Evolutionary conservation across 345 rosid species (phyloP), one percentile per base, ranked within the genome.

Genomic region (Sonneratia caseolaris): DNA sequence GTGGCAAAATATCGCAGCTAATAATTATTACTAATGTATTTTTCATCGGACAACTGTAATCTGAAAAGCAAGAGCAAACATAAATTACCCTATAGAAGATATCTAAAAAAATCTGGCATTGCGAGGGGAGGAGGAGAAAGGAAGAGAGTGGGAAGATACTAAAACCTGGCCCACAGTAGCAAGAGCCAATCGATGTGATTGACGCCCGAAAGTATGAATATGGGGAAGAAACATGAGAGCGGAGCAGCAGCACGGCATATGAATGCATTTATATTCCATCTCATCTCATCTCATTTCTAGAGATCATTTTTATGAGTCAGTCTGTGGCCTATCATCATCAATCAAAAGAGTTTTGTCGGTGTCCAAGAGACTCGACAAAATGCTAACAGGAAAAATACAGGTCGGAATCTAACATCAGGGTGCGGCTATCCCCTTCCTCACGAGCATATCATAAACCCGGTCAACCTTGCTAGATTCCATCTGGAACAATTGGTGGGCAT

Each of bases 401-500:
- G 37, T 67, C 32, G 48, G 56, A 38, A 68, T 68, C 21, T 22
- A 68, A 13, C 5, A 48, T 75, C 75, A 76, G 16, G 79, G 75
- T 37, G 68, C 88, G 74, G 97, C 96, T 75, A 95, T 85, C 53
- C 98, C 99, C 79, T 95, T 95, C 78, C 86, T 89, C 79, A 92
- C 96, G 51, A 95, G 94, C 87, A 92, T 88, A 67, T 95, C 97
- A 72, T 92, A 92, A 24, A 95, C 96, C 56, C 91, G 76, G 55
- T 95, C 99, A 43, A 88, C 82, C 84, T 86, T 95, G 85, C 78
- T 81, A 19, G 94, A 76, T 42, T 95, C 99, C 12, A 91, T 80
- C 90, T 82, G 85, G 89, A 94, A 94, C 70, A 94, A 71, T 57
- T 78, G 80, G 81, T 89, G 83, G 43, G 93, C 97, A 76, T 95